Conservation (phyloP, 1,139 yeast species). For the Blastobotrys capitulatus region DNA sequence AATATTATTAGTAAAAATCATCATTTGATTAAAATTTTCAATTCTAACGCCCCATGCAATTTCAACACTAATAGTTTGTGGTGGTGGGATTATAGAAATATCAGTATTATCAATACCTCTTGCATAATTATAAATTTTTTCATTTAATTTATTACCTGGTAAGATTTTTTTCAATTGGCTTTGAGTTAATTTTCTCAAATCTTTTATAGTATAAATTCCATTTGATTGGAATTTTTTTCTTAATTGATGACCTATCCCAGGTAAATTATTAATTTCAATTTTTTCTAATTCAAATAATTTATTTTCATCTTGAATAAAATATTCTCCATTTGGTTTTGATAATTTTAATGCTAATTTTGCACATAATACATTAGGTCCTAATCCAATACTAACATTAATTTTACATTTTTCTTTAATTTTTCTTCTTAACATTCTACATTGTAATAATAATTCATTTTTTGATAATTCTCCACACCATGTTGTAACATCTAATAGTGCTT, state of each 20-base stretch:
- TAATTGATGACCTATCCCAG: constrained; percentile 74
- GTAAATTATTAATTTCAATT: constrained; percentile 55
- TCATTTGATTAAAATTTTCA: constrained; percentile 53
- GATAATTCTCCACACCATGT: constrained; percentile 24
- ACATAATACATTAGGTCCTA: constrained; percentile 60
- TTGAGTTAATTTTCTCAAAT: constrained; percentile 39
- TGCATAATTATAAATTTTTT: constrained; percentile 51
- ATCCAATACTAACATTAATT: constrained; percentile 76
- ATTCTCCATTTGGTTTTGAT: constrained; percentile 79
- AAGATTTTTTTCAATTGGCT: constrained; percentile 41
- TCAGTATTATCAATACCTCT: constrained; percentile 61
- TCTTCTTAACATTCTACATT: constrained; percentile 41
- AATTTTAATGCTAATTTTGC: constrained; percentile 70
- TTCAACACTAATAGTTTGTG: constrained; percentile 82
- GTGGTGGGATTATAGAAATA: constrained; percentile 44
- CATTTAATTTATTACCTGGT: constrained; percentile 64
- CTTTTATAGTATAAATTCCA: constrained; percentile 30
- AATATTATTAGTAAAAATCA: constrained; percentile 53
- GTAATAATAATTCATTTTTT: constrained; percentile 4
- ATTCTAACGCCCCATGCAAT: constrained; percentile 89
- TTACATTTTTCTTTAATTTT: constrained; percentile 43
- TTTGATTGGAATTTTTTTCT: constrained; percentile 38
- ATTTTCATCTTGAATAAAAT: constrained; percentile 26
- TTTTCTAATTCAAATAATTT: constrained; percentile 30
- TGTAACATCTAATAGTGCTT: constrained; percentile 70